Percentiles rank a stretch among this genome's conserved stretches.
Conservation (phyloP, 108 stramenopile species). For the Schizochytrium sp. region DNA sequence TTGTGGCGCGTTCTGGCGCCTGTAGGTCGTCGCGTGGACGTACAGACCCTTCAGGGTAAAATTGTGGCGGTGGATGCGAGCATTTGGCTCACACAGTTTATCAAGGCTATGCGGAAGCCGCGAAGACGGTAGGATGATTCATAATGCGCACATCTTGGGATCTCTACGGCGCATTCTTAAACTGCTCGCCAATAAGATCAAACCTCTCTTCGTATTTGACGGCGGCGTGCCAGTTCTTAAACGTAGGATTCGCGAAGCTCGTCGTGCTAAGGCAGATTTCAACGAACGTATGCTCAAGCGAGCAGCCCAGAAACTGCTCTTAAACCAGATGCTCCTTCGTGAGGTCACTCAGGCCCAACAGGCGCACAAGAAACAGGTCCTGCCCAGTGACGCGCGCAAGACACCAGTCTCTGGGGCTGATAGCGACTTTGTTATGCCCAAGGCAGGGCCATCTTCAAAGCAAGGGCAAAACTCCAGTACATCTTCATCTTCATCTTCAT, state of each 20-base stretch:
- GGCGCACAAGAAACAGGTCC: not conserved
- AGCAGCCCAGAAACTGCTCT: slow-evolving; percentile 32
- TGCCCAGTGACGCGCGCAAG: not conserved
- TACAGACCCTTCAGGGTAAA: slow-evolving; percentile 93
- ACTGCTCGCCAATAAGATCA: slow-evolving; percentile 79
- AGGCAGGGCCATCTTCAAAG: not conserved
- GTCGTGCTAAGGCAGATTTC: slow-evolving; percentile 79
- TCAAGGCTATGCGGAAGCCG: slow-evolving; percentile 97
- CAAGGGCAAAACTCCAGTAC: not conserved
- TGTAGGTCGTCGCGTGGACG: slow-evolving; percentile 89
- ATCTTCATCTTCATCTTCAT: not conserved
- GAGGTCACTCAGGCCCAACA: not conserved
- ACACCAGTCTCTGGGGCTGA: not conserved
- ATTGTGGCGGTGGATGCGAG: slow-evolving; percentile 93
- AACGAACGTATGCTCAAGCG: slow-evolving; percentile 70
- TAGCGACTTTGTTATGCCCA: not conserved
- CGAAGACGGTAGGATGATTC: slow-evolving; percentile 82
- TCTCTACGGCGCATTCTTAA: slow-evolving; percentile 91
- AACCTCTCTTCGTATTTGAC: slow-evolving; percentile 98
- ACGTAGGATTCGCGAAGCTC: slow-evolving; percentile 77
- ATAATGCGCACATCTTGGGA: slow-evolving; percentile 92
- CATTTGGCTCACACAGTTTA: slow-evolving; percentile 97
- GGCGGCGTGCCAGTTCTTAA: slow-evolving; percentile 93
- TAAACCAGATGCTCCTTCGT: slow-evolving; percentile 46
- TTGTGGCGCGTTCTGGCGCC: slow-evolving; percentile 78